These are phyloP conservation scores for Sugiyamaella smithiae DNA, from an alignment of 805 yeast genomes.

Conservation along the genomic window DNA sequence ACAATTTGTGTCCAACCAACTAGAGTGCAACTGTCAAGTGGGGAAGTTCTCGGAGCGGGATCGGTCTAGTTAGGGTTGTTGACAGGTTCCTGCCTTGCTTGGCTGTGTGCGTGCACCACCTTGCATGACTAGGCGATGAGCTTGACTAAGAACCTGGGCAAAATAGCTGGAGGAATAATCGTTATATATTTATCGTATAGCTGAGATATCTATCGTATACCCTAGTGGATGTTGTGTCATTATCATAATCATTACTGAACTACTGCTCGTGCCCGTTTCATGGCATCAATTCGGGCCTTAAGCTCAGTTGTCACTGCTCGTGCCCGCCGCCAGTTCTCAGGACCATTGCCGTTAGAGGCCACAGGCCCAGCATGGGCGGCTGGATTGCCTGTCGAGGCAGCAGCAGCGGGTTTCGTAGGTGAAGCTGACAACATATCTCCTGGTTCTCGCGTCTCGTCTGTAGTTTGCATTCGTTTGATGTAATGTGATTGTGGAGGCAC, in stretches of 20 bases:
- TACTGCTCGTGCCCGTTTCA: constrained; percentile 47
- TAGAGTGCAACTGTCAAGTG: constrained; percentile 1
- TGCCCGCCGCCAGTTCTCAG: constrained; percentile 74
- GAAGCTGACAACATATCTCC: constrained; percentile 10
- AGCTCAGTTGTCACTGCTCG: constrained; percentile 85
- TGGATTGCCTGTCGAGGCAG: constrained; percentile 1
- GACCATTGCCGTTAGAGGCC: not conserved
- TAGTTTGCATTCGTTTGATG: constrained; percentile 4
- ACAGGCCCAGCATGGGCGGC: not conserved
- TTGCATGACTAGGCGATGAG: too few species aligned
- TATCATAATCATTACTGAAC: constrained; percentile 6
- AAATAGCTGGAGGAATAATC: too few species aligned
- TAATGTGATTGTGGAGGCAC: not conserved
- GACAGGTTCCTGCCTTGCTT: too few species aligned
- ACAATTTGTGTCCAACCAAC: not conserved
- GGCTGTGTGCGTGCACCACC: too few species aligned
- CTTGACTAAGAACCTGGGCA: too few species aligned
- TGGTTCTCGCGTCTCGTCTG: not conserved
- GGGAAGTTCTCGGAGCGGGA: constrained; percentile 7
- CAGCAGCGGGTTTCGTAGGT: not conserved
- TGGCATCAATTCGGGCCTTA: constrained; percentile 82
- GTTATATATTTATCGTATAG: too few species aligned
- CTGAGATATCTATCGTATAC: too few species aligned
- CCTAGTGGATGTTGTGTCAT: too few species aligned
- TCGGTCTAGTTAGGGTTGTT: constrained; percentile 4